A percentile compares a stretch with the other conserved stretches of the same genome.
These are phyloP conservation scores for Sclerotinia nivalis DNA, from an alignment of 2,329 filamentous ascomycete genomes.

Conservation along the genomic window DNA sequence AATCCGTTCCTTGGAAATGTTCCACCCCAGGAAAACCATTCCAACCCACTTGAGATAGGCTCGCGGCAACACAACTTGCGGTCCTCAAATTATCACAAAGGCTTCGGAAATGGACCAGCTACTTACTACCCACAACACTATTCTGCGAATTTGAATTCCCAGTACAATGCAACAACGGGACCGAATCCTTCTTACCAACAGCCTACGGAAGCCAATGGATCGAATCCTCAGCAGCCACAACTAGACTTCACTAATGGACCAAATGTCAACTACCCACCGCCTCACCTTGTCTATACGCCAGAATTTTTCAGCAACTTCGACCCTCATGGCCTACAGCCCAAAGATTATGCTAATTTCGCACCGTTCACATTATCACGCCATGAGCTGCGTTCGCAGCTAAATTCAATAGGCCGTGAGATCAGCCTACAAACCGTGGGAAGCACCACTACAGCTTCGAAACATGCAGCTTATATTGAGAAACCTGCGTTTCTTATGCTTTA, in stretches of 20 bases:
- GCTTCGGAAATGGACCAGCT: neutral
- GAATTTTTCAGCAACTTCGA: neutral
- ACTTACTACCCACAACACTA: no score
- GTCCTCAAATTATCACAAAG: neutral
- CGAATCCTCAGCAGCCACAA: neutral
- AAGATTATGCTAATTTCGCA: neutral
- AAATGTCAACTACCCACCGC: no score
- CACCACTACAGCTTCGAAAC: neutral
- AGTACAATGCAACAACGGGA: no score
- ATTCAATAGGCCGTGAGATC: neutral
- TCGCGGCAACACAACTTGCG: neutral
- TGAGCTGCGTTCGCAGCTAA: neutral
- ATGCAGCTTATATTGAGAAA: neutral
- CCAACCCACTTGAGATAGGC: neutral
- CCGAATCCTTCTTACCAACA: neutral
- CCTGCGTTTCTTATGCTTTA: neutral
- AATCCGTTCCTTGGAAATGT: no score
- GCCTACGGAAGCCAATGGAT: neutral
- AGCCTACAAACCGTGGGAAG: neutral
- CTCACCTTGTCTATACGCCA: no score
- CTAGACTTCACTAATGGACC: neutral
- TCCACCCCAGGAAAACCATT: no score
- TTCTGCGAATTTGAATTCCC: no score
- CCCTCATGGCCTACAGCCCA: neutral
- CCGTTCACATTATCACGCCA: fast-evolving